Conservation (phyloP, 495 filamentous ascomycete genomes). For the Hyphodiscus hymeniophilus region DNA sequence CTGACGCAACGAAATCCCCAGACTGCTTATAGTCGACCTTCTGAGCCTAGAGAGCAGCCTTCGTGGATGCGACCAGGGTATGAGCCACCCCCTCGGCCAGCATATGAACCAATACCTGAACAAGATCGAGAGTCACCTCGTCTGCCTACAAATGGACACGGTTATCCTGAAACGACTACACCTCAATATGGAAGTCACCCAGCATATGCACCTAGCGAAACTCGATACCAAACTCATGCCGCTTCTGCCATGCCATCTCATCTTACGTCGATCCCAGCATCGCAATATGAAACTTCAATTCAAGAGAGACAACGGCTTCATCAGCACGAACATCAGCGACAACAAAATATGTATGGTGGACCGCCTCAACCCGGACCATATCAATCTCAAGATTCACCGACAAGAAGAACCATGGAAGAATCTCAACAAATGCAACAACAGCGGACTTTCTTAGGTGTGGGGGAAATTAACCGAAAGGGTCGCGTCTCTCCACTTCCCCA, state of each 20-base stretch:
- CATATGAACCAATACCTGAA: slow-evolving; percentile 19
- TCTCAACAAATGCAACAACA: slow-evolving; percentile 39
- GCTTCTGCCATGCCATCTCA: slow-evolving; percentile 33
- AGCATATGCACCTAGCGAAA: slow-evolving; percentile 20
- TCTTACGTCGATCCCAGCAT: slow-evolving; percentile 26
- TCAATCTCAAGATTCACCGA: slow-evolving; percentile 42
- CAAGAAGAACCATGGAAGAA: slow-evolving; percentile 47
- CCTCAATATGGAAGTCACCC: slow-evolving; percentile 17
- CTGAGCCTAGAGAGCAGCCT: slow-evolving; percentile 17
- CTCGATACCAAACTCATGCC: slow-evolving; percentile 30
- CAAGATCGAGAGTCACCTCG: slow-evolving; percentile 16
- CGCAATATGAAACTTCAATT: slow-evolving; percentile 26
- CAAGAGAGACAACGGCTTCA: slow-evolving; percentile 25
- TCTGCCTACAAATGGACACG: slow-evolving; percentile 18
- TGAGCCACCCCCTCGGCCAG: slow-evolving; percentile 10
- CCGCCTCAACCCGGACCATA: slow-evolving; percentile 19
- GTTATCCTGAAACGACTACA: slow-evolving; percentile 37
- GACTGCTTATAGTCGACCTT: slow-evolving; percentile 14
- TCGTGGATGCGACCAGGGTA: slow-evolving; percentile 18
- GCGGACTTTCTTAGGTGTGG: slow-evolving; percentile 45
- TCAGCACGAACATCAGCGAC: slow-evolving; percentile 24
- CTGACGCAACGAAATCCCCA: slow-evolving; percentile 17
- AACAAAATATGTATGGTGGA: slow-evolving; percentile 9
- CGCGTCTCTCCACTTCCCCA: slow-evolving; percentile 76
- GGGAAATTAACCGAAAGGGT: slow-evolving; percentile 57